A percentile compares a stretch with the other conserved stretches of the same genome.
Conservation (phyloP, 768 basidiomycete species). For the Gloeophyllum trabeum region DNA sequence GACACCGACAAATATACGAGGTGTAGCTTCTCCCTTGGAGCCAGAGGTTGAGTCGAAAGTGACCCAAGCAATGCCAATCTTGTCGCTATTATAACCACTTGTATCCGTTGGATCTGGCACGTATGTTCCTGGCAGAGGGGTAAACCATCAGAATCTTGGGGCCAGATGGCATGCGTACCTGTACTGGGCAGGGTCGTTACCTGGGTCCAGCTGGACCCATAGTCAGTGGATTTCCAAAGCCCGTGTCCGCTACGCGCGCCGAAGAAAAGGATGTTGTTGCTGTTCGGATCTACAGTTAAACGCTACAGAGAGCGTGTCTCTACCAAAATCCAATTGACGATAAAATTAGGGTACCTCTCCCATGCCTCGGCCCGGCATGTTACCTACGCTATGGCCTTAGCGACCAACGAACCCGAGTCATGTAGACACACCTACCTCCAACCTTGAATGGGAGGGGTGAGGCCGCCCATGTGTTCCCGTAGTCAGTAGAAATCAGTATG, state of each 20-base stretch:
- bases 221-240: conserved; percentile 55
- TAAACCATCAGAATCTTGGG: background rate
- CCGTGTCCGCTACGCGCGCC: conserved; percentile 57
- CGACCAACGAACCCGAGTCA: background rate
- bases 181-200: conserved; percentile 48
- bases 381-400: conserved; percentile 19
- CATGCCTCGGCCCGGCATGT: conserved; percentile 63
- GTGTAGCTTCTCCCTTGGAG: conserved; percentile 37
- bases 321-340: background rate
- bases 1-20: conserved; percentile 60
- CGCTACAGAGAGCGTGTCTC: conserved; percentile 23
- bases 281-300: conserved; percentile 51
- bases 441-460: conserved; percentile 52
- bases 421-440: conserved; percentile 16
- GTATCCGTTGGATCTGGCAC: conserved; percentile 40
- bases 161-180: conserved; percentile 22
- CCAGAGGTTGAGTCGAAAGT: conserved; percentile 55
- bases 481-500: conserved; percentile 48
- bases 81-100: conserved; percentile 25
- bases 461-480: conserved; percentile 41
- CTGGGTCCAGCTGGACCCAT: conserved; percentile 45
- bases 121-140: conserved; percentile 31
- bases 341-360: conserved; percentile 29
- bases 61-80: conserved; percentile 43
- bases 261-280: conserved; percentile 49